These are phyloP conservation scores for Dictyophora rubrovolvata DNA, from an alignment of 768 basidiomycete species.

Conservation along the genomic window DNA sequence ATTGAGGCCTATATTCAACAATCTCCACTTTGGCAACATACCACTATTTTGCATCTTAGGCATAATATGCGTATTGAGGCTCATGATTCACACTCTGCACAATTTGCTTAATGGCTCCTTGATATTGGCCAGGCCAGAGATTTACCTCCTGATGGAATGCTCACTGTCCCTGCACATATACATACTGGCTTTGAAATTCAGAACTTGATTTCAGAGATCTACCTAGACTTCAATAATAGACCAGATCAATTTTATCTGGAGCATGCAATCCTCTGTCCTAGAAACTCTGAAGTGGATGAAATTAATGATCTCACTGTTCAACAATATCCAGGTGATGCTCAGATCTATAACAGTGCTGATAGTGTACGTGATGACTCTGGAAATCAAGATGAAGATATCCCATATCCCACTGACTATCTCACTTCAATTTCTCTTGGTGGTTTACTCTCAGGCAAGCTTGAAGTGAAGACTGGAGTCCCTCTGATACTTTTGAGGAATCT, in stretches of 20 bases:
- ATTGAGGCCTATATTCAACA: slow-evolving; percentile 24
- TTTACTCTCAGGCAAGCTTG: slow-evolving; percentile 28
- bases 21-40: slow-evolving; percentile 29
- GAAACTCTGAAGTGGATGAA: slow-evolving; percentile 27
- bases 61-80: slow-evolving; percentile 33
- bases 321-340: slow-evolving; percentile 14
- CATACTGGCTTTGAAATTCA: slow-evolving; percentile 12
- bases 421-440: slow-evolving; percentile 27
- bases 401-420: slow-evolving; percentile 29
- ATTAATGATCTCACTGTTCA: slow-evolving; percentile 20
- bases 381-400: slow-evolving; percentile 15
- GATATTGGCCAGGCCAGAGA: slow-evolving; percentile 27
- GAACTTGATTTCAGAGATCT: slow-evolving; percentile 20
- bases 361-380: slow-evolving; percentile 12
- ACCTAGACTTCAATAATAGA: slow-evolving; percentile 14
- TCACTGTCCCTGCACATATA: slow-evolving; percentile 23
- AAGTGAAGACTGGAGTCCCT: slow-evolving; percentile 19
- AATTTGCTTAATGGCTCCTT: slow-evolving; percentile 28
- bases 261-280: slow-evolving; percentile 24
- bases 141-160: slow-evolving; percentile 11
- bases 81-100: slow-evolving; percentile 14
- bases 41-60: slow-evolving; percentile 24
- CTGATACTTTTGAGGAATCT: slow-evolving; percentile 38
- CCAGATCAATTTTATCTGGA: slow-evolving; percentile 12
- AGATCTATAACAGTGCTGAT: slow-evolving; percentile 16